Conservation (phyloP, 805 yeast genomes). For the Sugiyamaella mastotermitis region DNA sequence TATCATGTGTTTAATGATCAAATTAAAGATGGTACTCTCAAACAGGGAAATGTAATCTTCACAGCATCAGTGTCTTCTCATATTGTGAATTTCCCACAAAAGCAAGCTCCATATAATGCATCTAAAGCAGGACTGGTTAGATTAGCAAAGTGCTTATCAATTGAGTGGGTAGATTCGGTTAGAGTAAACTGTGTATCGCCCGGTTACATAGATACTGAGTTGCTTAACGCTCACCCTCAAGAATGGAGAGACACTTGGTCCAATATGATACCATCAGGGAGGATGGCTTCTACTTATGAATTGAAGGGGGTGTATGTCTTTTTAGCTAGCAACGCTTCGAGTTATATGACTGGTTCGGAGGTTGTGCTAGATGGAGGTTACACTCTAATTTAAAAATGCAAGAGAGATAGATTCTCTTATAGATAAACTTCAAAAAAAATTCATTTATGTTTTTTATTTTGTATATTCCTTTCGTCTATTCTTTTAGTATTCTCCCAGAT, state of each 20-base stretch:
- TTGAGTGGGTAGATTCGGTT: conserved; percentile 61
- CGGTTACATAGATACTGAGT: conserved; percentile 69
- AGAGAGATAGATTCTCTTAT: no score
- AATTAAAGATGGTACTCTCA: no score
- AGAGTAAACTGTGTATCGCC: conserved; percentile 68
- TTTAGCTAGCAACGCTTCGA: conserved; percentile 77
- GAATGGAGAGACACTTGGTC: conserved; percentile 50
- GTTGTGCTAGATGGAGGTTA: conserved; percentile 88
- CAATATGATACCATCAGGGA: conserved; percentile 59
- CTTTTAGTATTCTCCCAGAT: no score
- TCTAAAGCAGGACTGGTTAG: conserved; percentile 63
- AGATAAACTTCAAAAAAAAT: no score
- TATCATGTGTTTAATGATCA: conserved; percentile 52
- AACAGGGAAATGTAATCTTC: conserved; percentile 45
- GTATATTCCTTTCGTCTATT: no score
- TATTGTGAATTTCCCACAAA: conserved; percentile 62
- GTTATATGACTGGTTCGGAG: conserved; percentile 69
- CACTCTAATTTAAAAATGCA: no score
- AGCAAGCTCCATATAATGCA: conserved; percentile 61
- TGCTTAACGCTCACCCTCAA: conserved; percentile 36
- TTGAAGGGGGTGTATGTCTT: conserved; percentile 69
- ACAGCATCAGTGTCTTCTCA: conserved; percentile 62
- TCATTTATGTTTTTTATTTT: no score
- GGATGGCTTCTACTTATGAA: conserved; percentile 79
- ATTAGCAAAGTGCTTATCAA: conserved; percentile 54